phyloP scores from a whole-genome alignment of 305 asterid species.

The Vinca major region DNA sequence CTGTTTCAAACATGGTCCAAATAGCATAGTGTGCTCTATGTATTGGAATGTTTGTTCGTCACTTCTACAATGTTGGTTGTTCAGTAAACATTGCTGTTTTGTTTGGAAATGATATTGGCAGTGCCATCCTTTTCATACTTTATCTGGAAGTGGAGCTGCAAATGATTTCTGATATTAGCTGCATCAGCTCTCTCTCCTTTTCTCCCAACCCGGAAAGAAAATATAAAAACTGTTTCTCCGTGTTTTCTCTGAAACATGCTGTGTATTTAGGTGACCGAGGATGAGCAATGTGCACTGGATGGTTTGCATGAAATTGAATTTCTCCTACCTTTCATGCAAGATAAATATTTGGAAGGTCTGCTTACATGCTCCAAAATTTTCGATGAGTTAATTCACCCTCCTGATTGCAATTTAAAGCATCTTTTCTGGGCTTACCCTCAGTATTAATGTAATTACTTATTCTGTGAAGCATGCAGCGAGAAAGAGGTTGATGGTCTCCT shows the following conservation, averaged over 20 bases:
- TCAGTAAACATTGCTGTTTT: too few species aligned
- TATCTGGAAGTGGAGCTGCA: too few species aligned
- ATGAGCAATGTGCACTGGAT: conserved; percentile 49
- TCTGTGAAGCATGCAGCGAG: conserved; percentile 52
- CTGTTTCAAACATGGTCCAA: too few species aligned
- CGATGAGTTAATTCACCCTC: neutral
- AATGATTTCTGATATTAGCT: neutral
- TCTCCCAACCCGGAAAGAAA: too few species aligned
- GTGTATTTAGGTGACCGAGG: conserved; percentile 48
- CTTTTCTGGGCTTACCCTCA: neutral
- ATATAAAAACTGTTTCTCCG: too few species aligned
- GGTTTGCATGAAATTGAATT: conserved; percentile 77
- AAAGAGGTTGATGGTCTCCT: conserved; percentile 73
- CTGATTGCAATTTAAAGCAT: neutral
- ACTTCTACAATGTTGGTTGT: too few species aligned
- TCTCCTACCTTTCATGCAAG: conserved; percentile 76
- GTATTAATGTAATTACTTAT: conserved; percentile 6
- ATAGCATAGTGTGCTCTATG: too few species aligned
- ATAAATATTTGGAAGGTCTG: conserved; percentile 64
- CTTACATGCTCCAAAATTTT: conserved; percentile 15
- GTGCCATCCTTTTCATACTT: too few species aligned
- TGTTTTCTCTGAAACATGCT: neutral
- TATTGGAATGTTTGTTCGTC: too few species aligned
- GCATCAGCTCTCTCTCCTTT: neutral
- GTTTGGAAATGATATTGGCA: too few species aligned